phyloP scores from a whole-genome alignment of 495 filamentous ascomycete species.

The Trichoderma asperelloides region DNA sequence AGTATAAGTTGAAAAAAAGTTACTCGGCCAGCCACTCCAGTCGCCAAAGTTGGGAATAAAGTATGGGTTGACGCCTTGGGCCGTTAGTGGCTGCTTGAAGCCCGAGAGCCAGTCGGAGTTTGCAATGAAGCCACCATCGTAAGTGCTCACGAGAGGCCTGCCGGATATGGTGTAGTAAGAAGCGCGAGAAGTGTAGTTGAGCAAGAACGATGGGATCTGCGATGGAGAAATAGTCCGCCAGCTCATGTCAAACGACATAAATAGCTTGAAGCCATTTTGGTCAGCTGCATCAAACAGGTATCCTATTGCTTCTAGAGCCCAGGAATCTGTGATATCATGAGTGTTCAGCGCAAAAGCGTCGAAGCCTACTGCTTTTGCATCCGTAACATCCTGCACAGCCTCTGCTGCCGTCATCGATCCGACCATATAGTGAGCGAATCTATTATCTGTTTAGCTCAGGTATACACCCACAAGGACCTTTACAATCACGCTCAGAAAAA shows the following conservation, averaged over 20 bases:
- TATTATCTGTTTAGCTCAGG: background rate
- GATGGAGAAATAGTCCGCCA: background rate
- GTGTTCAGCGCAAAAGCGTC: slow-evolving; percentile 19
- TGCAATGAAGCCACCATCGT: background rate
- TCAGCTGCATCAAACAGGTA: slow-evolving; percentile 15
- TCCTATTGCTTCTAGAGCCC: slow-evolving; percentile 7
- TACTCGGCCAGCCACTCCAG: background rate
- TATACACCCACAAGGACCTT: background rate
- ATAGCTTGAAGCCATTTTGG: slow-evolving; percentile 16
- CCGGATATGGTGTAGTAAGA: background rate
- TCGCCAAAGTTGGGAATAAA: slow-evolving; percentile 13
- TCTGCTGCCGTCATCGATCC: slow-evolving; percentile 15
- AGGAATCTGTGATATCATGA: slow-evolving; percentile 8
- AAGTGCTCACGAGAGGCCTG: background rate
- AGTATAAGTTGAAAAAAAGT: background rate
- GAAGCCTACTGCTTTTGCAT: slow-evolving; percentile 16
- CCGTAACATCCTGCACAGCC: slow-evolving; percentile 14
- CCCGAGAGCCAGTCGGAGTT: background rate
- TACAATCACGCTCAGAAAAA: background rate
- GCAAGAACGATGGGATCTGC: background rate
- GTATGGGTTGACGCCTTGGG: slow-evolving; percentile 7
- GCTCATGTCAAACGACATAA: slow-evolving; percentile 18
- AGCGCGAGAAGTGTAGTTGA: background rate
- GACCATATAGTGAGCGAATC: slow-evolving; percentile 14
- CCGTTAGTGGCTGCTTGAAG: background rate